Evolutionary conservation across 2,329 filamentous ascomycete species (phyloP).

Genomic region (Penicillium glabrum): DNA sequence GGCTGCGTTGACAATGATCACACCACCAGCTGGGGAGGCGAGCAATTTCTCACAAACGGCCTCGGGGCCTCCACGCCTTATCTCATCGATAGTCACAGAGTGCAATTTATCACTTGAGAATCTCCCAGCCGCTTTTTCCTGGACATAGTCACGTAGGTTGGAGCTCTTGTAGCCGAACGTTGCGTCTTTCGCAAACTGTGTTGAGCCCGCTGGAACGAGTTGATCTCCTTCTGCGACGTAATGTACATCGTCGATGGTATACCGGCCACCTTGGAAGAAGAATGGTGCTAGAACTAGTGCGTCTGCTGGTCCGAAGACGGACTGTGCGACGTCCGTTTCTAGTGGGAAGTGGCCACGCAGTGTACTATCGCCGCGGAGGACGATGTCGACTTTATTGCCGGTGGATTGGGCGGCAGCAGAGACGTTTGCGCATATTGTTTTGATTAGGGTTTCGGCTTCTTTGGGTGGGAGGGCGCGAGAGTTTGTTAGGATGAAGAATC

Average conservation of each 20-base stretch:
- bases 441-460: slow-evolving; percentile 50
- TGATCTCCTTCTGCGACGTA: slow-evolving; percentile 55
- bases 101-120: slow-evolving; percentile 42
- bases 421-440: slow-evolving; percentile 53
- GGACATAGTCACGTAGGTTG: slow-evolving; percentile 53
- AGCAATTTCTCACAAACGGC: slow-evolving; percentile 45
- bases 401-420: slow-evolving; percentile 44
- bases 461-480: slow-evolving; percentile 55
- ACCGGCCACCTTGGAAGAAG: slow-evolving; percentile 59
- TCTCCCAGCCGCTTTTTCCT: slow-evolving; percentile 53
- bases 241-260: slow-evolving; percentile 59
- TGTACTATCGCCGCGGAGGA: slow-evolving; percentile 59
- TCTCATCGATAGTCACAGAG: slow-evolving; percentile 50
- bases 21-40: slow-evolving; percentile 35
- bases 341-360: slow-evolving; percentile 58
- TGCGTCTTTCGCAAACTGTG: slow-evolving; percentile 58
- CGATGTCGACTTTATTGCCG: slow-evolving; percentile 51
- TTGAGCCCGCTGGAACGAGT: slow-evolving; percentile 53
- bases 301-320: slow-evolving; percentile 51
- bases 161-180: slow-evolving; percentile 59
- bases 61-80: slow-evolving; percentile 48
- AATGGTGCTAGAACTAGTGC: slow-evolving; percentile 60
- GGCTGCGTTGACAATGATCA: slow-evolving; percentile 55
- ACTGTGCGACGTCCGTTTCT: slow-evolving; percentile 54
- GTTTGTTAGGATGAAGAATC: slow-evolving; percentile 63